phyloP scores from a whole-genome alignment of 768 basidiomycete genomes.

The Xerocomellus chrysenteron region DNA sequence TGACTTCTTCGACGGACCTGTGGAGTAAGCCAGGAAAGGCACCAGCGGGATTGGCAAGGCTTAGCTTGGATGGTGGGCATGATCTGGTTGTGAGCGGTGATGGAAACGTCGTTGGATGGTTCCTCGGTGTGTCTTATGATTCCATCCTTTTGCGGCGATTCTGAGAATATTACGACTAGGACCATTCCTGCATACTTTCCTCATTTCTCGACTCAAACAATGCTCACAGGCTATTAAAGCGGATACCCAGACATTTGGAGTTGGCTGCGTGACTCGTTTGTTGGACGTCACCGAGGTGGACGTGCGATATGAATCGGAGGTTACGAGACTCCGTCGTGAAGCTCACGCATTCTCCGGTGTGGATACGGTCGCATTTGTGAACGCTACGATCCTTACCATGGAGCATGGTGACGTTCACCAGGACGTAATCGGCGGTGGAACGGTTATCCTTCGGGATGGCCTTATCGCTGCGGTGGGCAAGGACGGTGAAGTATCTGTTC shows the following conservation, averaged over 20 bases:
- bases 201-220: conserved; percentile 48
- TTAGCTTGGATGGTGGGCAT: conserved; percentile 76
- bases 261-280: conserved; percentile 56
- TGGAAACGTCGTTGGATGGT: conserved; percentile 69
- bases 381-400: conserved; percentile 74
- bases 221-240: conserved; percentile 49
- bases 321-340: conserved; percentile 56
- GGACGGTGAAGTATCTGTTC: conserved; percentile 32
- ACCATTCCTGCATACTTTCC: conserved; percentile 48
- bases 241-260: conserved; percentile 58
- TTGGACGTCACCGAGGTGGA: conserved; percentile 59
- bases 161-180: conserved; percentile 10
- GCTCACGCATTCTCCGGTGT: conserved; percentile 29
- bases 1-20: conserved; percentile 44
- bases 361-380: conserved; percentile 57
- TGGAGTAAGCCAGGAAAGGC: conserved; percentile 75
- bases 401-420: conserved; percentile 45
- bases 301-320: conserved; percentile 60
- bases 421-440: conserved; percentile 54
- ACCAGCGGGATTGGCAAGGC: conserved; percentile 54
- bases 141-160: background rate
- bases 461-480: conserved; percentile 52
- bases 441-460: conserved; percentile 55
- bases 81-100: conserved; percentile 63
- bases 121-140: conserved; percentile 51